These are phyloP conservation scores for Taphrina wiesneri DNA, from an alignment of 1,139 yeast genomes.

Conservation along the genomic window DNA sequence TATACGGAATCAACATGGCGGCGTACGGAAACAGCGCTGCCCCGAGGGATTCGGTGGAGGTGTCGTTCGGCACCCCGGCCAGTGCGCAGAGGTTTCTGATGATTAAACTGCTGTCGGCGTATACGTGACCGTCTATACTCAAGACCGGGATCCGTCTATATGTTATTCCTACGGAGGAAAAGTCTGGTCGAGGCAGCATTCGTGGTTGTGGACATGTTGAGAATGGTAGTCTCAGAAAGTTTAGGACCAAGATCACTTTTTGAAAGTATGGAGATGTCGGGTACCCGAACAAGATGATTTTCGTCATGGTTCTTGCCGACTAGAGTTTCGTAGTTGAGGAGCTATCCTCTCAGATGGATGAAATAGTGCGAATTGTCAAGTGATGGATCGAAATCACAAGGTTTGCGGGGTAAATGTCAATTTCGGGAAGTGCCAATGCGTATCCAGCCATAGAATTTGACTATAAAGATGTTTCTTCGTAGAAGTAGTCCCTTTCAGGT, in stretches of 20 bases:
- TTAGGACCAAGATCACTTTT: slow-evolving; percentile 12
- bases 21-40: slow-evolving; percentile 1
- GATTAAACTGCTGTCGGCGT: slow-evolving; percentile 16
- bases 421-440: not conserved
- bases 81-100: not conserved
- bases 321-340: too few species aligned
- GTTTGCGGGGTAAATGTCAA: not conserved
- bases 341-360: not conserved
- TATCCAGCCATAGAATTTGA: not conserved
- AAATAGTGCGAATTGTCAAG: not conserved
- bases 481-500: too few species aligned
- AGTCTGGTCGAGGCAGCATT: slow-evolving; percentile 30
- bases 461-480: too few species aligned
- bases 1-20: slow-evolving; percentile 17
- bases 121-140: slow-evolving; percentile 25
- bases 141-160: slow-evolving; percentile 30
- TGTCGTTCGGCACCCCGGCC: slow-evolving; percentile 10
- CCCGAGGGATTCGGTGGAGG: slow-evolving; percentile 13
- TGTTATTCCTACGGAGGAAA: slow-evolving; percentile 17
- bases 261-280: slow-evolving; percentile 31
- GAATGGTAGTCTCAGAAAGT: slow-evolving; percentile 16
- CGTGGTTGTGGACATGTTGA: slow-evolving; percentile 20
- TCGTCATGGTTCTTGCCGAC: slow-evolving; percentile 7
- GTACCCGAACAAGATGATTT: slow-evolving; percentile 27
- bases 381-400: not conserved